Evolutionary conservation across 371 early-diverging fungal genomes (phyloP).

Genomic region (Haplosporangium sp.): DNA sequence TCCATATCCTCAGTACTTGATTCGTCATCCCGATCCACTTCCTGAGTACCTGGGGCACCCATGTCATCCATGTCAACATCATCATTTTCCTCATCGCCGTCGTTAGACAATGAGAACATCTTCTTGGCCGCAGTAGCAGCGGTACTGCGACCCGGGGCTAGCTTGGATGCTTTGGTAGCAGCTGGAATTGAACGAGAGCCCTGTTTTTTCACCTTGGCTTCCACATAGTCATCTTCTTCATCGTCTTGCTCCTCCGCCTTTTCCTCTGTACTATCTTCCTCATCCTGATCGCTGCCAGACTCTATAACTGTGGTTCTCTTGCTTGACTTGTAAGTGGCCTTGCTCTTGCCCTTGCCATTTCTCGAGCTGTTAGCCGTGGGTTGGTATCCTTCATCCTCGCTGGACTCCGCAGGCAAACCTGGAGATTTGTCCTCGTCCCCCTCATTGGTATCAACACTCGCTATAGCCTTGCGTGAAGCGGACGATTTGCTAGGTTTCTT

Average conservation of each 20-base stretch:
- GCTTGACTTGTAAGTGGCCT: constrained; percentile 28
- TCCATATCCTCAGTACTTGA: constrained; percentile 9
- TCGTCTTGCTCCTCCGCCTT: constrained; percentile 12
- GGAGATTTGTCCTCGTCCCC: constrained; percentile 3
- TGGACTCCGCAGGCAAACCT: background rate
- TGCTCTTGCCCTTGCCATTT: constrained; percentile 27
- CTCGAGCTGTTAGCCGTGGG: constrained; percentile 6
- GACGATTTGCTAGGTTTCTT: constrained; percentile 8
- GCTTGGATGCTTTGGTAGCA: constrained; percentile 1
- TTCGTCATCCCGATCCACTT: background rate
- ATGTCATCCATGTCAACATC: constrained; percentile 8
- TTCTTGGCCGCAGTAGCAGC: constrained; percentile 39
- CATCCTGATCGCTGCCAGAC: constrained; percentile 6
- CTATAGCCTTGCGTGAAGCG: constrained; percentile 25
- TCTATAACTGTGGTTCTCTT: constrained; percentile 21
- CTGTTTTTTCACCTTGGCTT: constrained; percentile 21
- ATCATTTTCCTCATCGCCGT: constrained; percentile 12
- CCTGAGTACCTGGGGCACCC: background rate
- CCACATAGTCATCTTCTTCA: constrained; percentile 29
- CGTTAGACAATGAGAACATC: constrained; percentile 38
- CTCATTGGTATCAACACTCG: constrained; percentile 28
- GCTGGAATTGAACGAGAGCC: background rate
- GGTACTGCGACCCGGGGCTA: constrained; percentile 9
- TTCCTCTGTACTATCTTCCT: background rate
- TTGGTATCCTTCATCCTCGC: constrained; percentile 19